These are phyloP conservation scores for Pythium grandisporangium DNA, from an alignment of 352 stramenopile genomes.

Conservation along the genomic window DNA sequence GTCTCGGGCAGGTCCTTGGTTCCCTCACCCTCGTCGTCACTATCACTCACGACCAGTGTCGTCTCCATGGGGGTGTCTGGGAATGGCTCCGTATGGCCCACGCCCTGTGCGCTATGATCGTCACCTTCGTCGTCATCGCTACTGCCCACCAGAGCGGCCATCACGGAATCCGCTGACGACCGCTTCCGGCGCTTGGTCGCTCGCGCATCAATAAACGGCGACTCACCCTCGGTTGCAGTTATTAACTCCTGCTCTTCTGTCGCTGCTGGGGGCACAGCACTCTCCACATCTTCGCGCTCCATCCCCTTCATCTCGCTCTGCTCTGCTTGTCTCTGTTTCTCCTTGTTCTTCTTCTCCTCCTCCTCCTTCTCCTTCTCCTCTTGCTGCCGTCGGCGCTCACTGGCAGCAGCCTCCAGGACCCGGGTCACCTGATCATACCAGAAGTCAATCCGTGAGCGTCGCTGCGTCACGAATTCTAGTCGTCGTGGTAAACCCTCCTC, in stretches of 20 bases:
- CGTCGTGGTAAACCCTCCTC: no score
- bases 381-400: not conserved
- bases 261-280: not conserved
- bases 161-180: not conserved
- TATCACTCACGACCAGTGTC: no score
- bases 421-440: slow-evolving; percentile 53
- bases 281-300: not conserved
- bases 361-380: slow-evolving; percentile 1
- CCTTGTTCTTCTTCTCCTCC: not conserved
- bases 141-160: not conserved
- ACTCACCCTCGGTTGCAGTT: not conserved
- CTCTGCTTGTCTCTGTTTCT: not conserved
- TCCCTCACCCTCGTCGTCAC: not conserved
- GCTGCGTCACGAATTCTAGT: slow-evolving; percentile 34
- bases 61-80: no score
- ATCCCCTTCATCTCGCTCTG: not conserved
- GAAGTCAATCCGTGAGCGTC: slow-evolving; percentile 38
- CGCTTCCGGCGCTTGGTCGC: not conserved
- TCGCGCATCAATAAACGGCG: not conserved
- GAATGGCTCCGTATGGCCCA: no score
- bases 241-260: not conserved
- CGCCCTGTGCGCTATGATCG: not conserved
- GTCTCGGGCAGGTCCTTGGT: not conserved
- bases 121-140: not conserved
- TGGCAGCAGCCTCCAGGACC: slow-evolving; percentile 11